A percentile compares a stretch with the other conserved stretches of the same genome.
These are phyloP conservation scores for Puccinia hordei DNA, from an alignment of 1,284 basidiomycete species.

Conservation along the genomic window DNA sequence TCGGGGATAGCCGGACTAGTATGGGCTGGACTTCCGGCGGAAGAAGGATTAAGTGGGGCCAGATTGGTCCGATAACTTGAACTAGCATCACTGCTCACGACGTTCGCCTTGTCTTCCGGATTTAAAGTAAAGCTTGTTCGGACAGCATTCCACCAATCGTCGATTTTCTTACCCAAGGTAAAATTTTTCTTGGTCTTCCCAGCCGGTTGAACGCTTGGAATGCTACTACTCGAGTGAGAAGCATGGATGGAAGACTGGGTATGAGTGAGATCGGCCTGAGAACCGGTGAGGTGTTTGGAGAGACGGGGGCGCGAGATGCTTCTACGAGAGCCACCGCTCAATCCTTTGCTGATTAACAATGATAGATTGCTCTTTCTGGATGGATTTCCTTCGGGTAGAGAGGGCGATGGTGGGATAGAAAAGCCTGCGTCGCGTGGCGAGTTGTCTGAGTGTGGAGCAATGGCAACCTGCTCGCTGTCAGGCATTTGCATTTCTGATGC, in stretches of 20 bases:
- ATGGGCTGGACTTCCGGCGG: not conserved
- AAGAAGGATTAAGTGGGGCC: not conserved
- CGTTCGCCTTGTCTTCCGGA: conserved; percentile 52
- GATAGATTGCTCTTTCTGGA: conserved; percentile 20
- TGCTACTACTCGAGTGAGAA: conserved; percentile 18
- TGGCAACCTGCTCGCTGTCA: not conserved
- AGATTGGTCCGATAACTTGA: conserved; percentile 38
- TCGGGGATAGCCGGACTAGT: not conserved
- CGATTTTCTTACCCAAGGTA: conserved; percentile 60
- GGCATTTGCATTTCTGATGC: conserved; percentile 14
- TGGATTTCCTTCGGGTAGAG: not conserved
- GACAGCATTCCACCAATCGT: conserved; percentile 63
- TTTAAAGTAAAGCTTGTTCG: conserved; percentile 60
- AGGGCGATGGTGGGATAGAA: conserved; percentile 5
- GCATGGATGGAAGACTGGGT: not conserved
- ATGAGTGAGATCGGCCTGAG: conserved; percentile 26
- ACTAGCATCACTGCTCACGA: conserved; percentile 19
- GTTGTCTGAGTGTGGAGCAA: not conserved
- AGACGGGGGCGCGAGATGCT: conserved; percentile 17
- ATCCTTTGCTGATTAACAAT: conserved; percentile 14
- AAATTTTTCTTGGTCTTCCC: conserved; percentile 65
- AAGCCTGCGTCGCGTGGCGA: not conserved
- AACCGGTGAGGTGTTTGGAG: conserved; percentile 17
- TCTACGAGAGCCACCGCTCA: not conserved
- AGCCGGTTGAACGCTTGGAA: conserved; percentile 4